Evolutionary conservation across 1,284 basidiomycete species (phyloP).

Genomic region (Sporisorium iseilematis-ciliati): DNA sequence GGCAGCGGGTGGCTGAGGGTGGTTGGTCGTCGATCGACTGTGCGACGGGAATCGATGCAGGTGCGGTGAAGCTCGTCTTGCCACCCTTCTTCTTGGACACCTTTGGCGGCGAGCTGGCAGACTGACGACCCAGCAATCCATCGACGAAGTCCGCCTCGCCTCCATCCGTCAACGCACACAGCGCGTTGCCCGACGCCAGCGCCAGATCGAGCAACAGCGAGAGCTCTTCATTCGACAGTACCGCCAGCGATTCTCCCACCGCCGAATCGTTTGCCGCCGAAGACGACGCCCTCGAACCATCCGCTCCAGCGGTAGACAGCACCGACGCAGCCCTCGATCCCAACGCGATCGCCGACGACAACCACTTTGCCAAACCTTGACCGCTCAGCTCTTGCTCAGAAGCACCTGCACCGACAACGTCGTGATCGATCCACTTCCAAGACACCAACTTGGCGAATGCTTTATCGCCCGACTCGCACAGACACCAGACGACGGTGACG

Average conservation of each 20-base stretch:
- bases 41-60: constrained; percentile 6
- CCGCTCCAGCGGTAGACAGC: constrained; percentile 28
- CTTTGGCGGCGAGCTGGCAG: constrained; percentile 14
- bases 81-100: constrained; percentile 37
- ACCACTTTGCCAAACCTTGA: constrained; percentile 50
- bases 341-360: constrained; percentile 46
- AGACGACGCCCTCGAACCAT: constrained; percentile 30
- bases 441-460: constrained; percentile 43
- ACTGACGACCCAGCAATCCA: constrained; percentile 35
- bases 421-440: constrained; percentile 52
- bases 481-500: constrained; percentile 52
- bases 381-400: constrained; percentile 35
- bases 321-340: constrained; percentile 41
- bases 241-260: constrained; percentile 20
- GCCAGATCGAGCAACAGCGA: constrained; percentile 45
- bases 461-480: constrained; percentile 58
- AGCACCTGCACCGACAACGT: constrained; percentile 21
- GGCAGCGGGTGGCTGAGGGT: constrained; percentile 29
- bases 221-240: constrained; percentile 46
- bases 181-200: constrained; percentile 50
- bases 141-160: constrained; percentile 48
- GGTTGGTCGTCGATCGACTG: constrained; percentile 42
- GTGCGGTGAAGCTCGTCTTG: neutral
- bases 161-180: constrained; percentile 56
- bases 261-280: constrained; percentile 2